Conservation (phyloP, 2,329 filamentous ascomycete genomes). For the Xylariaceae sp. region DNA sequence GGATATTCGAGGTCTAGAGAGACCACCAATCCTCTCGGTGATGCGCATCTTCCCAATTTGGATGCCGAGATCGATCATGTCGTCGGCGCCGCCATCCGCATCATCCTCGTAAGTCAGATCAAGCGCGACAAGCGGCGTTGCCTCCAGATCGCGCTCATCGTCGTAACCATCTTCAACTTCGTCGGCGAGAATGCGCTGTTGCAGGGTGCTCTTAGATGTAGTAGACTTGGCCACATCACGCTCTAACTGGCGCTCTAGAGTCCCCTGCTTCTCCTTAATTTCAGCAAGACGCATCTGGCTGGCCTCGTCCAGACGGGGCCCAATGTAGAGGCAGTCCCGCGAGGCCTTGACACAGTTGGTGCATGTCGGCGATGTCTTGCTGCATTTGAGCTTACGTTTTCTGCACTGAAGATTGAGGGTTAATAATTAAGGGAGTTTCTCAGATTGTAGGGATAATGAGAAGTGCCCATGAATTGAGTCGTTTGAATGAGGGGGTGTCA, state of each 20-base stretch:
- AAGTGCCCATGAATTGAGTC: neutral
- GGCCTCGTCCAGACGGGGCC: conserved; percentile 71
- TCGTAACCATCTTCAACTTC: conserved; percentile 64
- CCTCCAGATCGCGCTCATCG: conserved; percentile 66
- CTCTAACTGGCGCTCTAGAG: conserved; percentile 73
- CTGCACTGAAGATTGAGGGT: conserved; percentile 55
- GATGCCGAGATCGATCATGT: conserved; percentile 75
- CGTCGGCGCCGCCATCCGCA: conserved; percentile 58
- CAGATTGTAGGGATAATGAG: neutral
- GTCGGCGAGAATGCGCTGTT: conserved; percentile 53
- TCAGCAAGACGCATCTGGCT: conserved; percentile 74
- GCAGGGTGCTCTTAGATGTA: conserved; percentile 39
- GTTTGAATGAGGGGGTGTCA: conserved; percentile 17
- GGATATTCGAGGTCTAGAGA: conserved; percentile 72
- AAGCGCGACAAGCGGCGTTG: conserved; percentile 66
- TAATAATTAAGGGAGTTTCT: conserved; percentile 2
- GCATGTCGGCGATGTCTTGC: conserved; percentile 72
- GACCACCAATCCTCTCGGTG: conserved; percentile 76
- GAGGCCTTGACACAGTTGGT: conserved; percentile 66
- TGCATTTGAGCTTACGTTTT: conserved; percentile 79
- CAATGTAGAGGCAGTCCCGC: conserved; percentile 68
- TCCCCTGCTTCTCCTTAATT: conserved; percentile 80
- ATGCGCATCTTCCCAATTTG: conserved; percentile 75
- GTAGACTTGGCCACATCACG: conserved; percentile 65
- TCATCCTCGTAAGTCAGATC: conserved; percentile 75